Percentiles rank a stretch among this genome's conserved stretches.
Conservation (phyloP, 2,329 filamentous ascomycete genomes). For the Ophiognomonia clavigignenti-juglandacearum region DNA sequence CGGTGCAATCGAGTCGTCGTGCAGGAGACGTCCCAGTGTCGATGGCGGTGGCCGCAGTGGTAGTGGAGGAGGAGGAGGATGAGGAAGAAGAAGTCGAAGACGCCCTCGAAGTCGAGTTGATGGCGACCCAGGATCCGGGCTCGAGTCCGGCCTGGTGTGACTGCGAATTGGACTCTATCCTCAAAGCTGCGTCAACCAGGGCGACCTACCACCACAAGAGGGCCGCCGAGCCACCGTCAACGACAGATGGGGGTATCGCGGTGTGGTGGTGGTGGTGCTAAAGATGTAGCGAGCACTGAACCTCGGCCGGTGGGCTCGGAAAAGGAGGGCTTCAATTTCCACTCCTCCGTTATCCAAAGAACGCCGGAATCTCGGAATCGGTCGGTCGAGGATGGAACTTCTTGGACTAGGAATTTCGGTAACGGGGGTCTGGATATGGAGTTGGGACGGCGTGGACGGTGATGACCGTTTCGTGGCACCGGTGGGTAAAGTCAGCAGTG, state of each 20-base stretch:
- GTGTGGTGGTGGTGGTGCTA: not conserved
- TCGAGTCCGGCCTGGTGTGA: constrained; percentile 3
- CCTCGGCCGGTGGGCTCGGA: not conserved
- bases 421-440: not conserved
- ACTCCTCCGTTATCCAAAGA: not conserved
- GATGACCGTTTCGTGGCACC: constrained; percentile 15
- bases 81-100: not conserved
- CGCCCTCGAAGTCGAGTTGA: constrained; percentile 3
- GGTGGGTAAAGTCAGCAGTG: constrained; percentile 6
- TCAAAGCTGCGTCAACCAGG: constrained; percentile 4
- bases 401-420: no score
- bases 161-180: constrained; percentile 9
- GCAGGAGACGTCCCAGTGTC: not conserved
- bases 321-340: not conserved
- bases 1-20: not conserved
- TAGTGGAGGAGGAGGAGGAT: not conserved
- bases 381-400: no score
- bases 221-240: constrained; percentile 1
- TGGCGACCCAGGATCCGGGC: constrained; percentile 8
- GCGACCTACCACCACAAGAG: not conserved
- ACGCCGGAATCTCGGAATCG: not conserved
- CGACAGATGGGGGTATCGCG: not conserved
- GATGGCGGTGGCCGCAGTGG: not conserved
- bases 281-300: no score
- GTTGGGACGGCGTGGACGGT: not conserved